Base-by-base conservation (phyloP, 1,284 basidiomycete species). In the Sphagnurus paluster region DNA sequence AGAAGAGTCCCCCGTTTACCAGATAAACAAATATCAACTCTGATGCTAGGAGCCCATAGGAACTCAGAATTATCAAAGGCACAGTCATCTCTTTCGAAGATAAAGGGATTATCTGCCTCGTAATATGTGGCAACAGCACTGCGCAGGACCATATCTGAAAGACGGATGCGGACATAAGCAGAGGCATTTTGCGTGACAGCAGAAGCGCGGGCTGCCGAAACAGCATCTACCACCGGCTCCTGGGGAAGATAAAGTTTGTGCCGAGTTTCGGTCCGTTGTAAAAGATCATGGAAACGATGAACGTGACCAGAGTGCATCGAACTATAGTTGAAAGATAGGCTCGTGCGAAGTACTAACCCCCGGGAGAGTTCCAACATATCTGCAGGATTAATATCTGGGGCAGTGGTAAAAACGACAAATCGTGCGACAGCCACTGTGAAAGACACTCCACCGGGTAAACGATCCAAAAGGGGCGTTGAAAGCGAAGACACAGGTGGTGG, bases 381-480 rank as follows among this genome's bases (percentile, higher is more conserved):
- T 0, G 75, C 66, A 0, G 89, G 88, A 50, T 89, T 90, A 39
- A 92, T 74, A 60, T 94, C 93, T 26, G 76, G 77, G 14, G 86
- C 80, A 4, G 89, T 89, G 30, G 91, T 60, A 47, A 90, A 82
- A 8, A 88, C 55, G 35, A 84, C 80, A 38, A 89, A 68, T n/a
- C 76, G 75, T 1, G 75, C 80, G 23, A 93, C 55, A 0, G 86
- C 76, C 24, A 86, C 26, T n/a, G 82, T 79, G 13, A 74, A 57
- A 9, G 75, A 70, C 20, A 87, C 55, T 1, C 89, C 87, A 13
- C 70, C 60, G 4, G 83, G 81, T 19, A 84, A 63, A 36, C 63
- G 62, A 40, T 75, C 70, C 16, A 52, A 50, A 44, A 60, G 54
- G 47, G 49, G 42, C n/a, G n/a, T 30, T 26, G 39, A 33, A 7